Conservation (phyloP, 345 rosid genomes). For the Aquilaria yunnanensis region DNA sequence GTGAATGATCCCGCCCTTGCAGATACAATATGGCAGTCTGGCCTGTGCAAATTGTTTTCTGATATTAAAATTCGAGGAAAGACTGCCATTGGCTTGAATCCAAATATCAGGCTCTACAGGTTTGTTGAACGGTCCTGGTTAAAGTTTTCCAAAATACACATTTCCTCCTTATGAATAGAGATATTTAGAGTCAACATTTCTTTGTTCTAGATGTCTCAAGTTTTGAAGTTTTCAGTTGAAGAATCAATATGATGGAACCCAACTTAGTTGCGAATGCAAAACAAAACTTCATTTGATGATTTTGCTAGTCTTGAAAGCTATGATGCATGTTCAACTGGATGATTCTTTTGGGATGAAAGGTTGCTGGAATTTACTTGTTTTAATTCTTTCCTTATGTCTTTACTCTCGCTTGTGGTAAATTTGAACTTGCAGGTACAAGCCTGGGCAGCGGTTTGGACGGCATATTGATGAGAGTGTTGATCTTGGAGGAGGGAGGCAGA, state of each 20-base stretch:
- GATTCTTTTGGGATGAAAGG: neutral
- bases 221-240: neutral
- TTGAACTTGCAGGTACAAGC: conserved; percentile 55
- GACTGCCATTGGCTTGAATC: conserved; percentile 82
- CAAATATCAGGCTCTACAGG: conserved; percentile 87
- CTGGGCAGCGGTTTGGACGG: conserved; percentile 80
- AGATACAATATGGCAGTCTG: conserved; percentile 63
- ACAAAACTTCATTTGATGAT: neutral
- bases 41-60: conserved; percentile 52
- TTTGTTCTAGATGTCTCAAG: conserved; percentile 4
- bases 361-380: neutral
- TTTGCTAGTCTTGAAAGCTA: neutral
- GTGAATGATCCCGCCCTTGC: conserved; percentile 69
- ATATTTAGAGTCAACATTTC: neutral
- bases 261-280: neutral
- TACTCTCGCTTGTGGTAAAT: neutral
- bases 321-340: neutral
- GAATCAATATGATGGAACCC: neutral
- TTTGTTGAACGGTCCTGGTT: conserved; percentile 14
- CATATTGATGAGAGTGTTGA: conserved; percentile 83
- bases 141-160: neutral
- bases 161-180: neutral
- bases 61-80: conserved; percentile 71
- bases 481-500: conserved; percentile 64
- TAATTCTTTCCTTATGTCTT: neutral